Percentiles rank a stretch among this genome's conserved stretches.
Conservation (phyloP, 441 rosid genomes). For the Populus hybrid region DNA sequence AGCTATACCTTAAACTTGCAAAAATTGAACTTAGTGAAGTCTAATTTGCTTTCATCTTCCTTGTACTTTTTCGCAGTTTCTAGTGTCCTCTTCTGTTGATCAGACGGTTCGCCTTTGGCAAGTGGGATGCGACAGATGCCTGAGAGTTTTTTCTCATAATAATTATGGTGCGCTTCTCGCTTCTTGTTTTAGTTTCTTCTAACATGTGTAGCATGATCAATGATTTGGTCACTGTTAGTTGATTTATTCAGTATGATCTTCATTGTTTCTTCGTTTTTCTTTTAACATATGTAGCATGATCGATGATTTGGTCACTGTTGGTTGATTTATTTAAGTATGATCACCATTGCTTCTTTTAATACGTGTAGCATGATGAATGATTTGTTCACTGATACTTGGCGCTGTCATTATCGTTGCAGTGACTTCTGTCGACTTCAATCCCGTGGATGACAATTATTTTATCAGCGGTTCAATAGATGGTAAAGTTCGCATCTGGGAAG, state of each 20-base stretch:
- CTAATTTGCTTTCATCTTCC: slow-evolving; percentile 1
- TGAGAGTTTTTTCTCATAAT: slow-evolving; percentile 52
- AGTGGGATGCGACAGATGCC: slow-evolving; percentile 53
- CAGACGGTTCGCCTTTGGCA: slow-evolving; percentile 64
- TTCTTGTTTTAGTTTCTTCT: not conserved
- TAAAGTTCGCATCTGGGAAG: slow-evolving; percentile 92
- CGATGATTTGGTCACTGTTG: slow-evolving; percentile 2
- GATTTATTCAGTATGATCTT: not conserved
- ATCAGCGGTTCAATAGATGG: slow-evolving; percentile 97
- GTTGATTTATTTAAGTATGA: not conserved
- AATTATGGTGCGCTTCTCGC: slow-evolving; percentile 45
- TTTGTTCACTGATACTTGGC: slow-evolving; percentile 5
- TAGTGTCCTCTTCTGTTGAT: slow-evolving; percentile 59
- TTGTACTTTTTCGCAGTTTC: slow-evolving; percentile 28
- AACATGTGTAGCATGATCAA: not conserved
- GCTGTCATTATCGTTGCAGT: slow-evolving; percentile 46
- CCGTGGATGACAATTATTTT: slow-evolving; percentile 73
- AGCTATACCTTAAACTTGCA: not conserved
- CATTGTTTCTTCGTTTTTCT: slow-evolving; percentile 3
- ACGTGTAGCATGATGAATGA: not conserved
- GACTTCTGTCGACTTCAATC: slow-evolving; percentile 88
- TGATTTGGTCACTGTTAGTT: not conserved
- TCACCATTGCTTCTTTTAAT: not conserved
- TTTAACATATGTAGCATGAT: not conserved
- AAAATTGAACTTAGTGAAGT: not conserved